Evolutionary conservation across 352 stramenopile genomes (phyloP), one percentile per base, ranked within the genome.

Genomic region (Phytophthora ramorum): DNA sequence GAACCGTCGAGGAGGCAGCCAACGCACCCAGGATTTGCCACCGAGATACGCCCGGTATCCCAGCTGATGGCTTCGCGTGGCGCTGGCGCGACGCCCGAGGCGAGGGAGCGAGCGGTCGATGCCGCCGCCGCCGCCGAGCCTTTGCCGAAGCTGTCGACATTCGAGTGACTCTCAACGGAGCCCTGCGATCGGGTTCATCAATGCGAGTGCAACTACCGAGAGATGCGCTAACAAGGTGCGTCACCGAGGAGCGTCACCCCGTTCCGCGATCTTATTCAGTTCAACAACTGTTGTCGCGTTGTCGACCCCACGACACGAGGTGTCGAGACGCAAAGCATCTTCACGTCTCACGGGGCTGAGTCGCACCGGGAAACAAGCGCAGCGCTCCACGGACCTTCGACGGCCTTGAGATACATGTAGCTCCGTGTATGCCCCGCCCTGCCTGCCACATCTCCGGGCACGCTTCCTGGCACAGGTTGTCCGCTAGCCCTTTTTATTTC

Each of bases 401-500:
- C 28, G 4, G 8, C 7, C 7, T 13, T 12, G 32, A 37, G 7
- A 37, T 9, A 14, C 32, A 14, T 8, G n/a, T n/a, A n/a, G n/a
- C n/a, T n/a, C n/a, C n/a, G n/a, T n/a, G n/a, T n/a, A 28, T 28
- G 24, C 5, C 24, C 5, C 24, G 24, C 24, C 24, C 24, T 28
- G 32, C 32, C 9, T 16, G 9, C 32, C 32, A 37, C 32, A 8
- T 38, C 32, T 38, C 32, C 32, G 32, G 13, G 32, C 32, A 38
- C 32, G 10, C 32, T 38, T 38, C 32, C 32, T 38, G 32, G 32
- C 32, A 38, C 32, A 14, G 13, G 32, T 13, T 37, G 35, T 43
- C 58, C 24, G 28, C 13, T 57, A 16, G 59, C 60, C 52, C 59
- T 3, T 59, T 73, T 73, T 68, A 73, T 69, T 58, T 35, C 40